Conservation (phyloP, 2,329 filamentous ascomycete genomes). For the Nigrospora sphaerica region DNA sequence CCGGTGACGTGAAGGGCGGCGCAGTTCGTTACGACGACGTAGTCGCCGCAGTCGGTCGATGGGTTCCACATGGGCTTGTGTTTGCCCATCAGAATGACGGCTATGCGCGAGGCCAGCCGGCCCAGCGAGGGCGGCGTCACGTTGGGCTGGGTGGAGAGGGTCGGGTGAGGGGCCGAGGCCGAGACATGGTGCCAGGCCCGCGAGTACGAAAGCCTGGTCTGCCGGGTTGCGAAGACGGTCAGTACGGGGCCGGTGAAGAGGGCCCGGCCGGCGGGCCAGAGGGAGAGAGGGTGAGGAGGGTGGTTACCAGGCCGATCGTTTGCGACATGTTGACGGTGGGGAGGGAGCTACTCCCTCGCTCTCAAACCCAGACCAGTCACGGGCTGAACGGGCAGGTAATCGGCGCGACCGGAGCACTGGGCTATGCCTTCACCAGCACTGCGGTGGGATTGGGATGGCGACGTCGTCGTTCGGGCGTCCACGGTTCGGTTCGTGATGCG, state of each 20-base stretch:
- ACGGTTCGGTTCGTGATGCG: no score
- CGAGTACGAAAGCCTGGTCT: slow-evolving; percentile 96
- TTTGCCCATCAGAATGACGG: slow-evolving; percentile 89
- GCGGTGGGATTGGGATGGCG: no score
- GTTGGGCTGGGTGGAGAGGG: slow-evolving; percentile 48
- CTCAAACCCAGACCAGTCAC: neutral
- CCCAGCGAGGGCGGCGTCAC: slow-evolving; percentile 74
- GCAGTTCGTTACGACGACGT: slow-evolving; percentile 91
- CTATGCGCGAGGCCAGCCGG: slow-evolving; percentile 82
- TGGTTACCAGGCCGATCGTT: slow-evolving; percentile 65
- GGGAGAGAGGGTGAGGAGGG: neutral
- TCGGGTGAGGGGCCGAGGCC: slow-evolving; percentile 59
- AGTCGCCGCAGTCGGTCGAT: slow-evolving; percentile 97
- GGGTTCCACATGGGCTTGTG: slow-evolving; percentile 98
- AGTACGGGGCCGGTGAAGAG: slow-evolving; percentile 1
- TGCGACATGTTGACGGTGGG: slow-evolving; percentile 59
- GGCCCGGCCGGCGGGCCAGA: neutral
- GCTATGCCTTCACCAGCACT: no score
- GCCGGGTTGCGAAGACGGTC: slow-evolving; percentile 3
- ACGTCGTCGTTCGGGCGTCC: no score
- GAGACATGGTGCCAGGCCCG: slow-evolving; percentile 87
- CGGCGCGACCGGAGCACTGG: no score
- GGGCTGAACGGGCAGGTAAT: no score
- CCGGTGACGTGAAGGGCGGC: slow-evolving; percentile 81
- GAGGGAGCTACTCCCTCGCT: slow-evolving; percentile 12